phyloP scores from a whole-genome alignment of 768 basidiomycete species.

The Zangia roseola region DNA sequence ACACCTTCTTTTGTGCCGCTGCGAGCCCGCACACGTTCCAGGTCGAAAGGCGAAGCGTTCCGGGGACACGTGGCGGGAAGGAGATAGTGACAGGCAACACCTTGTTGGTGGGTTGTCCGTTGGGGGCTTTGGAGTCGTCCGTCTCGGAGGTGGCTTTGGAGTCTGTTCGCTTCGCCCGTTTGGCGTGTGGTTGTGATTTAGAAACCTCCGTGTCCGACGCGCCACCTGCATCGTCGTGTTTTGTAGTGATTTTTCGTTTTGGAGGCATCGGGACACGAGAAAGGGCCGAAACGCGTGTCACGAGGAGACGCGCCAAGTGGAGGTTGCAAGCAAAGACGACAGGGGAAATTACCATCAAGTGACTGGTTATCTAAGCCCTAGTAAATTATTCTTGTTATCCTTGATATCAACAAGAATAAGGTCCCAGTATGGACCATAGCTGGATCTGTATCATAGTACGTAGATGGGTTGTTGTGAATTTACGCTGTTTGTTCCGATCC shows the following conservation, averaged over 20 bases:
- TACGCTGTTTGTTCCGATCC: too few relatives aligned
- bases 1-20: constrained; percentile 75
- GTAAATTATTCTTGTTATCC: too few relatives aligned
- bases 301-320: neutral
- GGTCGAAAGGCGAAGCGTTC: constrained; percentile 55
- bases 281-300: neutral
- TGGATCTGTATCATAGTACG: too few relatives aligned
- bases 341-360: constrained; percentile 1
- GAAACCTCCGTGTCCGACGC: constrained; percentile 32
- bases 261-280: constrained; percentile 25
- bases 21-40: constrained; percentile 85
- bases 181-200: constrained; percentile 21
- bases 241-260: constrained; percentile 29
- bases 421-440: too few relatives aligned
- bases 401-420: too few relatives aligned
- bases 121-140: constrained; percentile 29
- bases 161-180: constrained; percentile 27
- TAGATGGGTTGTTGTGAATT: too few relatives aligned
- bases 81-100: constrained; percentile 59
- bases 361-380: too few relatives aligned
- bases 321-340: neutral
- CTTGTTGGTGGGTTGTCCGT: constrained; percentile 72
- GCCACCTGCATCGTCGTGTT: constrained; percentile 34
- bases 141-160: neutral
- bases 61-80: constrained; percentile 50